Evolutionary conservation across 2,329 filamentous ascomycete species (phyloP).

Genomic region (Cordyceps cicadae): DNA sequence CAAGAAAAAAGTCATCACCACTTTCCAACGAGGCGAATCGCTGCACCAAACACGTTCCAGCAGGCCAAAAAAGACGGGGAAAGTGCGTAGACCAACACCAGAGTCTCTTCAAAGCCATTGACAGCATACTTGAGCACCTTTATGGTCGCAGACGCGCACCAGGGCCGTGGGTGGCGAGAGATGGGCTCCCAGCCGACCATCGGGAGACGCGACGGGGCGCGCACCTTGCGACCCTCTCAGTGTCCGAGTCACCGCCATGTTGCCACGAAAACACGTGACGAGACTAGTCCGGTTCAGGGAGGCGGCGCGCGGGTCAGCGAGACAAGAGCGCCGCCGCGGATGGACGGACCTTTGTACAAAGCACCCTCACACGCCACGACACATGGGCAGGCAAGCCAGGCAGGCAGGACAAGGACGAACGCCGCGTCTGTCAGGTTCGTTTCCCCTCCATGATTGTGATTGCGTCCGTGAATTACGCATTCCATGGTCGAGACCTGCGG

Average conservation of each 20-base stretch:
- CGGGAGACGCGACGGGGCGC: conserved; percentile 37
- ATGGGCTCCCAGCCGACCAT: conserved; percentile 32
- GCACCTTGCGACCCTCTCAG: conserved; percentile 28
- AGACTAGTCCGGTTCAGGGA: not conserved
- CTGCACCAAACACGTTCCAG: conserved; percentile 17
- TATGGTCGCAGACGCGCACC: conserved; percentile 20
- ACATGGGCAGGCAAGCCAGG: not conserved
- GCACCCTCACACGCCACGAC: not conserved
- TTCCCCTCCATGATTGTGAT: conserved; percentile 1
- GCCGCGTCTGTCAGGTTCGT: not conserved
- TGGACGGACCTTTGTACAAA: too few relatives aligned
- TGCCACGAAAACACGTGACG: conserved; percentile 38
- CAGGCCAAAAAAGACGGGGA: conserved; percentile 15
- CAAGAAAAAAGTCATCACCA: conserved; percentile 7
- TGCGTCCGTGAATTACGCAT: conserved; percentile 4
- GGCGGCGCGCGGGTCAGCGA: conserved; percentile 1
- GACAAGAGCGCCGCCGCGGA: not conserved
- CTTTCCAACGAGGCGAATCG: not conserved
- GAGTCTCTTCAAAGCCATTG: conserved; percentile 13
- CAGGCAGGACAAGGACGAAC: not conserved
- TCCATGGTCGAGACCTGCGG: not conserved
- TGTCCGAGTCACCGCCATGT: conserved; percentile 28
- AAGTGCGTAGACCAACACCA: conserved; percentile 14
- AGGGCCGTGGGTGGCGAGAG: conserved; percentile 18
- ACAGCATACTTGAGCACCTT: conserved; percentile 10